Percentiles rank a stretch among this genome's conserved stretches.
These are phyloP conservation scores for Tilletia horrida DNA, from an alignment of 1,284 basidiomycete genomes.

Conservation along the genomic window DNA sequence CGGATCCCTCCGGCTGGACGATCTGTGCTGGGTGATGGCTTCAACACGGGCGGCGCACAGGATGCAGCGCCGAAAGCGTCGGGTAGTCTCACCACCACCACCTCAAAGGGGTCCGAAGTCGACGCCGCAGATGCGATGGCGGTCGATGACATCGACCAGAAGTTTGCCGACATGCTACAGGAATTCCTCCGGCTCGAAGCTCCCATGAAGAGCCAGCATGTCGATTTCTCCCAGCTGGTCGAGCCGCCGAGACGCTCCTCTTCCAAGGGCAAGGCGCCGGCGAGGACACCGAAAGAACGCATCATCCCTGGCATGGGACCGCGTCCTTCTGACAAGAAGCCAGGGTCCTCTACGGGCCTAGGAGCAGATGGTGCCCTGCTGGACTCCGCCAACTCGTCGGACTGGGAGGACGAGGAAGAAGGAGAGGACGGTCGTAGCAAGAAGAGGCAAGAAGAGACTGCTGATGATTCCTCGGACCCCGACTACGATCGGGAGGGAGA, in stretches of 20 bases:
- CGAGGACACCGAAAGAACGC: not conserved
- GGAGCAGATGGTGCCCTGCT: not conserved
- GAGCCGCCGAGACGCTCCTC: not conserved
- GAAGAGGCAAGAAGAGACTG: not conserved
- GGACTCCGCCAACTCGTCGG: not conserved
- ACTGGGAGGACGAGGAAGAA: constrained; percentile 14
- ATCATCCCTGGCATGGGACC: constrained; percentile 14
- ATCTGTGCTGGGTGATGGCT: not conserved
- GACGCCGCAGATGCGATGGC: constrained; percentile 3
- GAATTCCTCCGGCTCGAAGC: constrained; percentile 4
- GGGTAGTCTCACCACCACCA: not conserved
- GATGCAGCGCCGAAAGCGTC: not conserved
- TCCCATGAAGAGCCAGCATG: not conserved
- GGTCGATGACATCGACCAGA: constrained; percentile 1
- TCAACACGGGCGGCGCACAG: not conserved
- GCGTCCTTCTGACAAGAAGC: not conserved
- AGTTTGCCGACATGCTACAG: constrained; percentile 11
- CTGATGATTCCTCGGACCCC: not conserved
- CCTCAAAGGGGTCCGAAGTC: not conserved
- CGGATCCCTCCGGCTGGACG: not conserved
- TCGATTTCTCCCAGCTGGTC: not conserved
- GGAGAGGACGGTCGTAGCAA: not conserved
- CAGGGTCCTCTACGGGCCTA: not conserved
- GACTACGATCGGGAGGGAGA: not conserved
- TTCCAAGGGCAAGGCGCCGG: not conserved